Base-by-base conservation (phyloP, 306 rosid species). In the Quercus mongolica region DNA sequence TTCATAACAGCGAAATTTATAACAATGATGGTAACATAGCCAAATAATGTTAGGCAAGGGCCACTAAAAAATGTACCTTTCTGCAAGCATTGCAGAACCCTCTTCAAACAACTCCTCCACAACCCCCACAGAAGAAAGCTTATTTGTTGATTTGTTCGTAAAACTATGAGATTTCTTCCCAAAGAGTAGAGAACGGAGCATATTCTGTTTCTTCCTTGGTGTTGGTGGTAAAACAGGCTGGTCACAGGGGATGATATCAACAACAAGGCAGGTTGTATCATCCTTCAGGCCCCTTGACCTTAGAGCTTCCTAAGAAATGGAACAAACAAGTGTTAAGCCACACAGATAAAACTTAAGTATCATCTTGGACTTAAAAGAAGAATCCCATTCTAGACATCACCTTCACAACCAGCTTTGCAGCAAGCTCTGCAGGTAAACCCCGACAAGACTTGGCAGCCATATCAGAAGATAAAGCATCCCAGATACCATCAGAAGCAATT, bases 21-120 rank as follows among this genome's bases (percentile, higher is more conserved):
- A 68, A 68, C 25, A 49, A 67, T 67, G 15, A 67, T 1, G 15
- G 70, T 35, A 67, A 25, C 52, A 67, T 19, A 35, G 31, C 5
- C 12, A 9, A 74, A 5, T 20, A 5, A 61, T 8, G 46, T 54
- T 21, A n/a, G 44, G 3, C 46, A 30, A 13, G 31, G 14, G 28
- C 26, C 18, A 41, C 20, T 26, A 18, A 26, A 8, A 21, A 56
- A 28, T 57, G 7, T 80, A 95, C 99, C 99, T 93, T 85, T 95
- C 99, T 68, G 90, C 87, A 71, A 95, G 99, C 94, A 95, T 90
- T 76, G 99, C 99, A 81, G 99, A 95, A 68, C 98, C 99, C 82
- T 95, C 99, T 93, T 95, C 99, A 85, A 95, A 95, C 80, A 95
- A 84, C 83, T 95, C 99, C 88, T 93, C 99, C 80, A 95, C 99